phyloP scores from a whole-genome alignment of 371 early-diverging fungal genomes.

The Cokeromyces recurvatus region DNA sequence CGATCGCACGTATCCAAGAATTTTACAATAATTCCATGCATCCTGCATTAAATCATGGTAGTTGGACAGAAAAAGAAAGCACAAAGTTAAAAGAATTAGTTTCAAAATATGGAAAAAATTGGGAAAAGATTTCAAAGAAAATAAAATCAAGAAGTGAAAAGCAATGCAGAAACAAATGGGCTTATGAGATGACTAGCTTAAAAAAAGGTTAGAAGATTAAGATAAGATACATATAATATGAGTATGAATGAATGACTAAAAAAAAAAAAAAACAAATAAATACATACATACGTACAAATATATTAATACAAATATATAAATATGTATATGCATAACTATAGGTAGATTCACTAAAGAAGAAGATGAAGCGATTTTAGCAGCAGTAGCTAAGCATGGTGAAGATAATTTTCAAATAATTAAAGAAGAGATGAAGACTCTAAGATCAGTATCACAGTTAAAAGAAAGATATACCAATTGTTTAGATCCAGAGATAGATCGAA shows the following conservation, averaged over 20 bases:
- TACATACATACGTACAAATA: not conserved
- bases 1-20: conserved; percentile 8
- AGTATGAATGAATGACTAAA: not conserved
- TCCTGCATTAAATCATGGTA: conserved; percentile 9
- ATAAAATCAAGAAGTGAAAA: conserved; percentile 10
- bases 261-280: too few relatives aligned
- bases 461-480: conserved; percentile 25
- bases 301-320: too few relatives aligned
- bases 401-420: conserved; percentile 13
- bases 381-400: conserved; percentile 9
- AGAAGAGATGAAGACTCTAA: conserved; percentile 9
- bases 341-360: conserved; percentile 17
- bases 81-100: not conserved
- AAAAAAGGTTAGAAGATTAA: conserved; percentile 9
- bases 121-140: conserved; percentile 4
- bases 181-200: conserved; percentile 7
- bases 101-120: conserved; percentile 5
- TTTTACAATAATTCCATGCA: conserved; percentile 11
- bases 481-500: conserved; percentile 28
- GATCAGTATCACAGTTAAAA: conserved; percentile 9
- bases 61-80: conserved; percentile 13
- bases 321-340: not conserved
- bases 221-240: not conserved
- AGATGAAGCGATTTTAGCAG: conserved; percentile 8
- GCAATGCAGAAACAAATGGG: conserved; percentile 22